phyloP scores from a whole-genome alignment of 805 yeast genomes.

The Zygosaccharomyces pseudorouxii region DNA sequence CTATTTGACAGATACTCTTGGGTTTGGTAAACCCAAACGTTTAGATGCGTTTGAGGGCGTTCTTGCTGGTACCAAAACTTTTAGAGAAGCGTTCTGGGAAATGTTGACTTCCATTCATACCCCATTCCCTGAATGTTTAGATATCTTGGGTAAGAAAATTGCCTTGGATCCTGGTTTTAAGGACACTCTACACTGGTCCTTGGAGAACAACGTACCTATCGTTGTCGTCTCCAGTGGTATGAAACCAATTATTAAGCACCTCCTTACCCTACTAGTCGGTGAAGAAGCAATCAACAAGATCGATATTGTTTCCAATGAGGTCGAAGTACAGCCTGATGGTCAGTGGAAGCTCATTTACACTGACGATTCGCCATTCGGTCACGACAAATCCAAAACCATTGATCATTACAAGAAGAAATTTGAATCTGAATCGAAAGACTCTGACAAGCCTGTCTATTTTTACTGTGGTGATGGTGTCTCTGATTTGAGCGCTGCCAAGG shows the following conservation, averaged over 20 bases:
- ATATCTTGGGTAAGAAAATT: constrained; percentile 58
- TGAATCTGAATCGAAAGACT: constrained; percentile 29
- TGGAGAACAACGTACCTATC: constrained; percentile 66
- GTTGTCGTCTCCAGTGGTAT: constrained; percentile 90
- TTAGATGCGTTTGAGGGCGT: constrained; percentile 65
- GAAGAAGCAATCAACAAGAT: constrained; percentile 65
- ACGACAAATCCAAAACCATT: constrained; percentile 86
- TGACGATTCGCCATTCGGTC: constrained; percentile 88
- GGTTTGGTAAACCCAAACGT: constrained; percentile 74
- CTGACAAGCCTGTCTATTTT: constrained; percentile 57
- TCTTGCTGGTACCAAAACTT: constrained; percentile 59
- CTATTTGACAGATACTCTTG: constrained; percentile 79
- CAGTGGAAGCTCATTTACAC: constrained; percentile 82
- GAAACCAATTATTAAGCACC: constrained; percentile 82
- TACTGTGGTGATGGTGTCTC: constrained; percentile 98
- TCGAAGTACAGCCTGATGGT: constrained; percentile 48
- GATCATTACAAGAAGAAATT: constrained; percentile 37
- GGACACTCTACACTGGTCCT: constrained; percentile 75
- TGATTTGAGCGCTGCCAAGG: constrained; percentile 91
- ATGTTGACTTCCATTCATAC: constrained; percentile 78
- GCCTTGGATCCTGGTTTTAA: constrained; percentile 88
- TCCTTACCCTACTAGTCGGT: constrained; percentile 72
- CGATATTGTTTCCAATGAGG: constrained; percentile 79
- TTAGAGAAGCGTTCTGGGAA: constrained; percentile 75
- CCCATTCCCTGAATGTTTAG: constrained; percentile 80